phyloP scores from a whole-genome alignment of 305 asterid genomes.

The Lippia alba region DNA sequence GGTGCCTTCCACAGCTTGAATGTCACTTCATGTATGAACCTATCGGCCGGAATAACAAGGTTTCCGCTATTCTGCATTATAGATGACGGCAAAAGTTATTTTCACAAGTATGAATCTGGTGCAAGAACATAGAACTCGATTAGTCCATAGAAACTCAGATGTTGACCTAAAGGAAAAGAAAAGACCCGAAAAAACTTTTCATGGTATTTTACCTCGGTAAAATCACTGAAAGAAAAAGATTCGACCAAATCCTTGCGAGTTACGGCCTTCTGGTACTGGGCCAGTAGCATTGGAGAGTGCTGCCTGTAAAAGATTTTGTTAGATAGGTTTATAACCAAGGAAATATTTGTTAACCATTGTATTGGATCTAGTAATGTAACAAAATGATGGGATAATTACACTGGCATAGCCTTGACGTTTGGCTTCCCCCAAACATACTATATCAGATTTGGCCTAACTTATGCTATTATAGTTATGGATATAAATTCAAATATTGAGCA shows the following conservation, averaged over 20 bases:
- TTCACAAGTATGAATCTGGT: no score
- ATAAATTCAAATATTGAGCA: no score
- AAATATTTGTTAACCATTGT: no score
- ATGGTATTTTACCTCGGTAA: slow-evolving; percentile 55
- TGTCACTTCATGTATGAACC: slow-evolving; percentile 85
- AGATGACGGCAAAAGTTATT: background rate
- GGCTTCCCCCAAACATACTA: no score
- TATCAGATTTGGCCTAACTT: no score
- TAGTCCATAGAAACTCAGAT: background rate
- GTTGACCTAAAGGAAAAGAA: background rate
- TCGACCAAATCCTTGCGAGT: slow-evolving; percentile 85
- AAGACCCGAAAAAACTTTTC: slow-evolving; percentile 1
- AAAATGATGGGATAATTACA: no score
- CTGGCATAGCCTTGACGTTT: no score
- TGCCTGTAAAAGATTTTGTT: slow-evolving; percentile 50
- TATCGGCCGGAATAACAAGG: slow-evolving; percentile 78
- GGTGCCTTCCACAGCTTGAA: slow-evolving; percentile 98
- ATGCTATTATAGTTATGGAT: no score
- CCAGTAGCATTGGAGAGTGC: slow-evolving; percentile 73
- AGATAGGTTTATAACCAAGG: slow-evolving; percentile 17
- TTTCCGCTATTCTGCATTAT: slow-evolving; percentile 70
- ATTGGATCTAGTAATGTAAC: no score
- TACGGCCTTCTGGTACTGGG: slow-evolving; percentile 88
- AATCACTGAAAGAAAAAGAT: slow-evolving; percentile 59
- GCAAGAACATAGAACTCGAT: no score